phyloP scores from a whole-genome alignment of 345 rosid genomes.

The Arabis hirsuta region DNA sequence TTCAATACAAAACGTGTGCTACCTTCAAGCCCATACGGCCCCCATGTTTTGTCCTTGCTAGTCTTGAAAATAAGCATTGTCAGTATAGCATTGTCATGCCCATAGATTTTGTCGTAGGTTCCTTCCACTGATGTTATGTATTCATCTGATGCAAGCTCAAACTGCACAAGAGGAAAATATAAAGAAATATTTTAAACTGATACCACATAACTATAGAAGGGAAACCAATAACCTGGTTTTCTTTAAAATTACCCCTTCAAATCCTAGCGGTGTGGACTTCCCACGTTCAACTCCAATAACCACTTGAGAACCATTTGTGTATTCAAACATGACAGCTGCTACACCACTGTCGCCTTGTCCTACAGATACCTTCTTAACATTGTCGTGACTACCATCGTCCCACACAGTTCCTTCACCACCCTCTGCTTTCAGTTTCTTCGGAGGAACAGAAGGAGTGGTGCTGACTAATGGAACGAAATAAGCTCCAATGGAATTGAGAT shows the following conservation, averaged over 20 bases:
- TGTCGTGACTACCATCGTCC: conserved; percentile 41
- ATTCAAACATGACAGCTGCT: conserved; percentile 37
- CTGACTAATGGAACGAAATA: conserved; percentile 28
- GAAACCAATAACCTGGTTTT: neutral
- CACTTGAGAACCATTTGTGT: conserved; percentile 30
- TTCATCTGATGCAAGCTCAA: conserved; percentile 39
- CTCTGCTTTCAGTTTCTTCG: conserved; percentile 31
- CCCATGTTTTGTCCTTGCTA: conserved; percentile 20
- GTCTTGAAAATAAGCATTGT: conserved; percentile 37
- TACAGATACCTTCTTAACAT: conserved; percentile 33
- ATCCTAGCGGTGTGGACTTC: conserved; percentile 19
- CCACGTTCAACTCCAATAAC: conserved; percentile 30
- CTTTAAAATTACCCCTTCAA: conserved; percentile 20
- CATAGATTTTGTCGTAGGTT: conserved; percentile 31
- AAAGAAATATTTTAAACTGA: neutral
- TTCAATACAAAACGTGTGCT: conserved; percentile 12
- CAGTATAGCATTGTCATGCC: conserved; percentile 9
- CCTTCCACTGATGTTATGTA: conserved; percentile 41
- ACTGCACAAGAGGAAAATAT: conserved; percentile 16
- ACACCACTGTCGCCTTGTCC: conserved; percentile 37
- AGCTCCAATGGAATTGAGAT: conserved; percentile 43
- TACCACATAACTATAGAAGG: neutral
- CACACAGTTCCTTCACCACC: conserved; percentile 43
- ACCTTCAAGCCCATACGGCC: conserved; percentile 36
- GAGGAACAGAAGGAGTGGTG: neutral